Percentiles rank a stretch among this genome's conserved stretches.
phyloP scores from a whole-genome alignment of 2,329 filamentous ascomycete genomes.

The Aureobasidium sp. region DNA sequence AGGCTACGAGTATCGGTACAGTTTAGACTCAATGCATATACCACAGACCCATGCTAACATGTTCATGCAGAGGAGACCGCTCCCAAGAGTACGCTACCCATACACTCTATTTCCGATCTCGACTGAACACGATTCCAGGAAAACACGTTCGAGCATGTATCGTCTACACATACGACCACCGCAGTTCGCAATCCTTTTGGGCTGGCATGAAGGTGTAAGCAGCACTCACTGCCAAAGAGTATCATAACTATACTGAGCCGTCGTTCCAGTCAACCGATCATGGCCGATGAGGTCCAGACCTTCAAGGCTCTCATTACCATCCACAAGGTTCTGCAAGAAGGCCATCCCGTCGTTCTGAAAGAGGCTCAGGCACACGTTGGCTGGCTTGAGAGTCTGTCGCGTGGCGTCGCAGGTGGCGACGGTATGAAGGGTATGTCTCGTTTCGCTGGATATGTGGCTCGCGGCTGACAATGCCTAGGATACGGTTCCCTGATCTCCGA shows the following conservation, averaged over 20 bases:
- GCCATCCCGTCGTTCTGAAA: constrained; percentile 76
- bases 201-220: constrained; percentile 94
- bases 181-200: constrained; percentile 93
- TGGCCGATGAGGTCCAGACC: constrained; percentile 96
- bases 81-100: constrained; percentile 50
- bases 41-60: constrained; percentile 19
- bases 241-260: constrained; percentile 8
- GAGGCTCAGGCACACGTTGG: constrained; percentile 82
- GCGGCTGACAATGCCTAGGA: constrained; percentile 35
- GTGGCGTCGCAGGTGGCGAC: constrained; percentile 67
- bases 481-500: constrained; percentile 91
- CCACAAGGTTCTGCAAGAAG: constrained; percentile 96
- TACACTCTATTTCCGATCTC: background rate
- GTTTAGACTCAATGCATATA: constrained; percentile 18
- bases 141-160: constrained; percentile 98
- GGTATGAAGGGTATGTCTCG: constrained; percentile 39
- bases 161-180: constrained; percentile 99
- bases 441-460: background rate
- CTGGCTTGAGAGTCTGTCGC: constrained; percentile 89
- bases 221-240: constrained; percentile 5
- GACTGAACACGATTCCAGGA: constrained; percentile 37
- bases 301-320: constrained; percentile 97
- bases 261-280: constrained; percentile 72
- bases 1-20: constrained; percentile 57
- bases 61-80: constrained; percentile 51